Evolutionary conservation across 2,329 filamentous ascomycete genomes (phyloP), one percentile per base, ranked within the genome.

Genomic region (Beauveria varroae): DNA sequence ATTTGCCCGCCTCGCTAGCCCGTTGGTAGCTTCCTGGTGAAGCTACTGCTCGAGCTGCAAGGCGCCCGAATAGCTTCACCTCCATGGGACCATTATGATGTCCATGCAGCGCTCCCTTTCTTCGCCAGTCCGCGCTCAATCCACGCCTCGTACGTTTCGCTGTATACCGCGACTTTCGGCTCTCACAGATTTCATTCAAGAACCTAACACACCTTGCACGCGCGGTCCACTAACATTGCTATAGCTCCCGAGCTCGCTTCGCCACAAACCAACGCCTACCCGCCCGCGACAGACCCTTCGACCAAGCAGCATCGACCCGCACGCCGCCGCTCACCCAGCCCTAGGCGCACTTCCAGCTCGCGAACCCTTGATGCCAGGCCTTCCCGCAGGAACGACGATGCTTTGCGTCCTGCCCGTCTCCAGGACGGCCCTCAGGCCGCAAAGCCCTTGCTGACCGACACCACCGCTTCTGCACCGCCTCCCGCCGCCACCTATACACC

Each of bases 21-120:
- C 54, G 46, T 58, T 62, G 60, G 63, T 62, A 62, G 63, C 63
- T 62, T 62, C 60, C 46, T 54, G 52, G 60, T 66, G 67, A 67
- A 69, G 69, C 70, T 68, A 62, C 66, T 65, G 63, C 63, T 71
- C 64, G 72, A 70, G 73, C 76, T 75, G 69, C 67, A 69, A 65
- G 66, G 69, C 68, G 64, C 64, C 57, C 51, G 51, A 64, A 65
- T 62, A 62, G 62, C 66, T 65, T 66, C 55, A 60, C 67, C 69
- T 72, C 69, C 70, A 80, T 79, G 78, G 75, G 73, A 73, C 74
- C 79, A 81, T 72, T 74, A 84, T 85, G 80, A 81, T 82, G 72
- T 81, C 82, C 74, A 84, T 85, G 82, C 81, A 85, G 75, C 81
- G 81, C 68, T 85, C 83, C 65, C 76, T 82, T 65, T 86, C 85